A percentile compares a stretch with the other conserved stretches of the same genome.
These are phyloP conservation scores for Trametes versicolor DNA, from an alignment of 1,284 basidiomycete species.

Conservation along the genomic window DNA sequence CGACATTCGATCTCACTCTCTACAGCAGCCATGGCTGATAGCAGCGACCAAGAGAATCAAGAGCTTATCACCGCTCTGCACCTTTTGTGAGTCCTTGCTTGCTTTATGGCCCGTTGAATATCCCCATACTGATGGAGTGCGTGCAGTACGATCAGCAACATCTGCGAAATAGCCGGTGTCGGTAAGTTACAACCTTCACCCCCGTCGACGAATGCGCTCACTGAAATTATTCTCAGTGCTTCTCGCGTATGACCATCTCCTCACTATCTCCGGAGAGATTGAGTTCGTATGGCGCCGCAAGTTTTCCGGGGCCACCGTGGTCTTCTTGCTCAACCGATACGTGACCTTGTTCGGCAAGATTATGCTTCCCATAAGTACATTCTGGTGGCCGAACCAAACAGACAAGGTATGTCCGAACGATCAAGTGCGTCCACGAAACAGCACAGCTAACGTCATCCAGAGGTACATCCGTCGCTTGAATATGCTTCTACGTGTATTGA, in stretches of 20 bases:
- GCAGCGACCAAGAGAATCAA: conserved; percentile 9
- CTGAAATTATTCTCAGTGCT: conserved; percentile 7
- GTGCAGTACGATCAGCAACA: conserved; percentile 10
- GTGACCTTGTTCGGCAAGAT: conserved; percentile 31
- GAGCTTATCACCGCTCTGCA: conserved; percentile 8
- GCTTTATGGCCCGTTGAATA: no score
- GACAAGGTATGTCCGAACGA: conserved; percentile 17
- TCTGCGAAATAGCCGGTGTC: conserved; percentile 9
- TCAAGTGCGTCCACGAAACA: background rate
- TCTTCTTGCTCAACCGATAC: conserved; percentile 37
- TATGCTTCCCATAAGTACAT: conserved; percentile 26
- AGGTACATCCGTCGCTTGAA: background rate
- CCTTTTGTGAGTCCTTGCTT: background rate
- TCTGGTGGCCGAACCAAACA: conserved; percentile 28
- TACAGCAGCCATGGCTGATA: background rate
- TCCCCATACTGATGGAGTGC: no score
- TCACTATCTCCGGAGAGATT: conserved; percentile 35
- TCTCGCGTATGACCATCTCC: conserved; percentile 30
- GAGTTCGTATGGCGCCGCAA: conserved; percentile 33
- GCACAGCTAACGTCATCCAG: background rate
- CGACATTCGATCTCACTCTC: no score
- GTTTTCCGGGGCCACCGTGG: conserved; percentile 32
- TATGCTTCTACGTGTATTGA: background rate
- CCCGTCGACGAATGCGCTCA: no score
- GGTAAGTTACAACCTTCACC: background rate